Base-by-base conservation (phyloP, 2,329 filamentous ascomycete species). In the Pseudogymnoascus sp. region DNA sequence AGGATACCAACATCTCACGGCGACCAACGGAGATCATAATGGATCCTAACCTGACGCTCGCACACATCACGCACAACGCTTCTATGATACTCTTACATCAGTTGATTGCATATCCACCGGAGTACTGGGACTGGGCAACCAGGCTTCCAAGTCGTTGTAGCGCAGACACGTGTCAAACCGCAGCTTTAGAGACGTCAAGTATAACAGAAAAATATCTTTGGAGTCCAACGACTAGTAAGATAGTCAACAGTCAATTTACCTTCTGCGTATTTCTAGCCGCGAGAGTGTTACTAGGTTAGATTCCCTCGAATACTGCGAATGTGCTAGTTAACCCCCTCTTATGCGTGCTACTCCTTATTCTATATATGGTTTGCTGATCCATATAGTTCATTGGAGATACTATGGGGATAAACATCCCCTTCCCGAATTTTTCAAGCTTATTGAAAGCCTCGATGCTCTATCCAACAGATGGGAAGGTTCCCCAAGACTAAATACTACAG, bases 1-100 rank as follows among this genome's bases (percentile, higher is more conserved):
- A 72, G 45, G 71, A 70, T 55, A 62, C 70, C 4, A 69, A 71
- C 60, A 69, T 71, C 57, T 66, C 66, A 45, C 62, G 65, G 39
- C 64, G 67, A 61, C 62, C 66, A 60, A 59, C 65, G 5, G 60
- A 65, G 2, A 62, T 65, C 1, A 65, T 61, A 10, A 71, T 72
- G 70, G 71, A 72, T 57, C 70, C 71, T 2, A 72, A 72, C 45
- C 62, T 72, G 10, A 72, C 71, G 0, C 61, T 72, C n/a, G 70
- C 70, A 2, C 70, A 72, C 58, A 66, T 71, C 39, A 72, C 70
- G 2, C 70, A 72, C 45, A 72, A 72, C 39, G 64, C 70, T 13
- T 69, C 71, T 5, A 70, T 71, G 66, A 71, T 72, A 39, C 66
- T 71, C 2, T 61, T 72, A 7, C 71, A 72, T 57, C 70, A 72